A percentile compares a stretch with the other conserved stretches of the same genome.
Conservation (phyloP, 2,329 filamentous ascomycete genomes). For the Neofusicoccum umdonicola region DNA sequence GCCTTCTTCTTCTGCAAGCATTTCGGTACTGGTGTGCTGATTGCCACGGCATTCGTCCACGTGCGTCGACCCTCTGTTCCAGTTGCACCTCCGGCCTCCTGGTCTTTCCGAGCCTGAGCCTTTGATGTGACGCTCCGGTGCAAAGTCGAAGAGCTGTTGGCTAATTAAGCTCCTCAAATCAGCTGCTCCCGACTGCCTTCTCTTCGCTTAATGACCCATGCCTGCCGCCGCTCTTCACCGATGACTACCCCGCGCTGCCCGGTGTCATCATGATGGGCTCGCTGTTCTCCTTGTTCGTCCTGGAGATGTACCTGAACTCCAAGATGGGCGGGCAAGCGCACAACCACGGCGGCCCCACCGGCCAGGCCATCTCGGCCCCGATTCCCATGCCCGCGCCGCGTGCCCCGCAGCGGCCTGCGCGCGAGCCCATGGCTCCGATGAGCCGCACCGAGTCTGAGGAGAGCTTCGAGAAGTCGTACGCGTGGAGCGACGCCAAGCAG, state of each 20-base stretch:
- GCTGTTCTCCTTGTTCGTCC: conserved; percentile 60
- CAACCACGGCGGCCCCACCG: conserved; percentile 50
- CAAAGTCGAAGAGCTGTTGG: neutral
- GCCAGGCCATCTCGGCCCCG: conserved; percentile 28
- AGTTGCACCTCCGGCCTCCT: neutral
- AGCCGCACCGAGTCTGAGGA: conserved; percentile 23
- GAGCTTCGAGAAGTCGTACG: conserved; percentile 37
- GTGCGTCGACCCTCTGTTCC: conserved; percentile 23
- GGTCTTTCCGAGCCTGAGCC: conserved; percentile 17
- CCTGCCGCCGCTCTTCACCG: conserved; percentile 59
- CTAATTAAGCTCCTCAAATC: neutral
- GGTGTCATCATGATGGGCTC: conserved; percentile 65
- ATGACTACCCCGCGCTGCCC: conserved; percentile 60
- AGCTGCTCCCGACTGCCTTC: conserved; percentile 61
- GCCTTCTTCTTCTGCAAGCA: conserved; percentile 64
- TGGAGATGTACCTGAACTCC: conserved; percentile 61
- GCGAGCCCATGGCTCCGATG: neutral
- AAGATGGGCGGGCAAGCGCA: conserved; percentile 61
- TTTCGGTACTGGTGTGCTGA: conserved; percentile 72
- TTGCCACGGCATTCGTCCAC: conserved; percentile 83
- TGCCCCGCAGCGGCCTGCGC: neutral
- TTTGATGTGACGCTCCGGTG: neutral
- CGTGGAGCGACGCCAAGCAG: conserved; percentile 33
- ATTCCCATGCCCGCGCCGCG: neutral
- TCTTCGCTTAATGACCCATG: conserved; percentile 46